Conservation (phyloP, 2,329 filamentous ascomycete species). For the Fusarium sp. region DNA sequence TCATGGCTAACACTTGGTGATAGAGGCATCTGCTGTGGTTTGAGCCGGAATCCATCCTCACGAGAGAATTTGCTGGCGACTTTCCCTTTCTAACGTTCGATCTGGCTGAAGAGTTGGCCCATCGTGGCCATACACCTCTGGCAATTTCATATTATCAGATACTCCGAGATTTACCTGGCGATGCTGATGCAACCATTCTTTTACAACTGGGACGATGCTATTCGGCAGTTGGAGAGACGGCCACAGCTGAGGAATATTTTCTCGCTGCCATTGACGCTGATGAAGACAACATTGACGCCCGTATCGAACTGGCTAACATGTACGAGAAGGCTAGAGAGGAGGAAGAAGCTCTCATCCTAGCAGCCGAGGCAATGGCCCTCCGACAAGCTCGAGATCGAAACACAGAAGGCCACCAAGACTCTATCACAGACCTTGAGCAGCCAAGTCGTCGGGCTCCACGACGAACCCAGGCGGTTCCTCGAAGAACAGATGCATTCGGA, state of each 20-base stretch:
- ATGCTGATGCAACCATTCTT: conserved; percentile 60
- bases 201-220: conserved; percentile 73
- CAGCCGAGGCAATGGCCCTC: conserved; percentile 76
- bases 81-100: conserved; percentile 84
- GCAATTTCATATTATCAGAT: conserved; percentile 66
- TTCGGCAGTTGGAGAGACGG: conserved; percentile 66
- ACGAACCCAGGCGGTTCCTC: conserved; percentile 12
- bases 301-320: conserved; percentile 81
- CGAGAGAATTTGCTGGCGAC: conserved; percentile 62
- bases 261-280: conserved; percentile 77
- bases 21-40: conserved; percentile 75
- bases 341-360: conserved; percentile 79
- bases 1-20: conserved; percentile 13
- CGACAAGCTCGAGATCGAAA: conserved; percentile 55
- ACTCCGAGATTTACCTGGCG: conserved; percentile 57
- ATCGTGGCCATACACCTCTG: conserved; percentile 36
- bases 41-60: conserved; percentile 64
- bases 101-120: conserved; percentile 56
- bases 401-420: not conserved
- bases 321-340: conserved; percentile 79
- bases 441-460: conserved; percentile 18
- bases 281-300: conserved; percentile 75
- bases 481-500: conserved; percentile 11
- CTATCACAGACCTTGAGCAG: not conserved
- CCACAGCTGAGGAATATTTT: conserved; percentile 80